phyloP scores from a whole-genome alignment of 1,139 yeast species.

The Hemisphaericaspora lyxosophila region DNA sequence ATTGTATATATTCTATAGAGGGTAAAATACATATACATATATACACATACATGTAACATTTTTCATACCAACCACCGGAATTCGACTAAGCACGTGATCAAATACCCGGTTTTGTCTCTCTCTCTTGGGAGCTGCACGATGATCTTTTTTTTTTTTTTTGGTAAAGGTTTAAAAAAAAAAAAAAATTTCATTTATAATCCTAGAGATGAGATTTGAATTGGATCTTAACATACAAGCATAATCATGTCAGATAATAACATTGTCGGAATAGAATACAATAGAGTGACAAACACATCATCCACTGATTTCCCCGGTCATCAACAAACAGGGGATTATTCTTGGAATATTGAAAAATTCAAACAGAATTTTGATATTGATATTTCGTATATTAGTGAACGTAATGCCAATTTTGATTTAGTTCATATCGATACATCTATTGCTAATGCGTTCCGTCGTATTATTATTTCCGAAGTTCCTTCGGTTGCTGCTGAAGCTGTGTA shows the following conservation, averaged over 20 bases:
- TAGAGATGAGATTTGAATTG: constrained; percentile 4
- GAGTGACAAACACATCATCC: constrained; percentile 84
- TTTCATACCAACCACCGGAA: background rate
- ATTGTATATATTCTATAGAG: background rate
- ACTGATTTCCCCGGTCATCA: constrained; percentile 89
- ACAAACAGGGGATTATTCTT: constrained; percentile 62
- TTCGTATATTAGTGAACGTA: constrained; percentile 60
- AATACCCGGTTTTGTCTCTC: too few relatives aligned
- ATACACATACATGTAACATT: background rate
- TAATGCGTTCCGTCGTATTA: constrained; percentile 94
- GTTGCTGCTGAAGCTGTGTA: constrained; percentile 93
- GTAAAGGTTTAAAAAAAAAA: constrained; percentile 1
- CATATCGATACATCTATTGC: constrained; percentile 90
- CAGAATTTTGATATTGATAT: constrained; percentile 68
- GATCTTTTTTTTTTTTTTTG: too few relatives aligned
- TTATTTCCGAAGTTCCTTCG: constrained; percentile 95
- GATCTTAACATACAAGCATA: constrained; percentile 3
- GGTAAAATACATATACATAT: too few relatives aligned
- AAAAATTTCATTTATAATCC: constrained; percentile 2
- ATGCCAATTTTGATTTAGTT: constrained; percentile 82
- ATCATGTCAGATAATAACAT: constrained; percentile 49
- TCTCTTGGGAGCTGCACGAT: too few relatives aligned
- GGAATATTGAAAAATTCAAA: constrained; percentile 85
- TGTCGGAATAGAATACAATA: constrained; percentile 85
- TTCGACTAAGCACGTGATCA: background rate